These are phyloP conservation scores for Waltergamsia citrina DNA, from an alignment of 2,329 filamentous ascomycete species.

Conservation along the genomic window DNA sequence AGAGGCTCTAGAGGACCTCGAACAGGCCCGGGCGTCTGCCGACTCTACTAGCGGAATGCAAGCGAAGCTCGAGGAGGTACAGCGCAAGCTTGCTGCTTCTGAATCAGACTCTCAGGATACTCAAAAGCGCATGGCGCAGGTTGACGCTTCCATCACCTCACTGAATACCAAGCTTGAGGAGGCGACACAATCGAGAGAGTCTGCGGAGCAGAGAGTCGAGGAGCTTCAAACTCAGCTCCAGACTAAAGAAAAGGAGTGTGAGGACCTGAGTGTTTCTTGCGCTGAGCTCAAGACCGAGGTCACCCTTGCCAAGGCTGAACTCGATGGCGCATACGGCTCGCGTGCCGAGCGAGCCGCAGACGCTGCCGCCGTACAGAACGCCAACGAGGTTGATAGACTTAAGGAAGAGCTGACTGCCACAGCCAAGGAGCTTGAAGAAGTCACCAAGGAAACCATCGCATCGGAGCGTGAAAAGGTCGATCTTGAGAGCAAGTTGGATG, in stretches of 20 bases:
- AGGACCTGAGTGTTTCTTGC: slow-evolving; percentile 39
- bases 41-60: slow-evolving; percentile 26
- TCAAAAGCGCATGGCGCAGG: slow-evolving; percentile 16
- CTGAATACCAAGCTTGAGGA: slow-evolving; percentile 19
- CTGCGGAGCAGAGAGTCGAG: slow-evolving; percentile 16
- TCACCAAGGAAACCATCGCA: slow-evolving; percentile 40
- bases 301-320: slow-evolving; percentile 50
- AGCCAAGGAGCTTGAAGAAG: slow-evolving; percentile 41
- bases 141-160: slow-evolving; percentile 17
- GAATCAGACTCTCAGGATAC: slow-evolving; percentile 30
- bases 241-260: slow-evolving; percentile 40
- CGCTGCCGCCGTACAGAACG: slow-evolving; percentile 42
- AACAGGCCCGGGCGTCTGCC: slow-evolving; percentile 17
- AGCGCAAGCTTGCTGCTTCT: slow-evolving; percentile 12
- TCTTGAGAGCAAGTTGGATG: slow-evolving; percentile 31
- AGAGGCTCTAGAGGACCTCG: slow-evolving; percentile 36
- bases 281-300: slow-evolving; percentile 53
- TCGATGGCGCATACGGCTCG: slow-evolving; percentile 52
- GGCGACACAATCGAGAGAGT: slow-evolving; percentile 13
- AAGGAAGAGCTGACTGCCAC: slow-evolving; percentile 40
- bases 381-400: slow-evolving; percentile 36
- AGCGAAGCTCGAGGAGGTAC: slow-evolving; percentile 9
- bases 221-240: slow-evolving; percentile 21
- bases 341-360: slow-evolving; percentile 50
- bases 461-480: slow-evolving; percentile 41